Evolutionary conservation across 345 rosid species (phyloP).

Genomic region (Lepidium aucheri): DNA sequence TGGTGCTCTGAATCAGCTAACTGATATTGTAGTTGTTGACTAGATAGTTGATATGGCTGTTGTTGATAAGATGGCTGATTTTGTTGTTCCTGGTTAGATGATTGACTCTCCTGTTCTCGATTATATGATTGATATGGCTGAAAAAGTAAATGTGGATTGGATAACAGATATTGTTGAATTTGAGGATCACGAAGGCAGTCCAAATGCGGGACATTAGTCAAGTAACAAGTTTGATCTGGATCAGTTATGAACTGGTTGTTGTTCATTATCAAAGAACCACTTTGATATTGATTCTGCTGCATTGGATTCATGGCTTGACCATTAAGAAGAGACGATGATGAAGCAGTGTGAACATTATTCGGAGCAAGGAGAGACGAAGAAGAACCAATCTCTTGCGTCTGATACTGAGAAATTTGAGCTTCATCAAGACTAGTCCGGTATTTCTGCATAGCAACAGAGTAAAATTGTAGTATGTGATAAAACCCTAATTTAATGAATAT

Average conservation of each 20-base stretch:
- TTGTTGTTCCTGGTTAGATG: no score
- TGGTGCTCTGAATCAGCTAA: no score
- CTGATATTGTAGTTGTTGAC: no score
- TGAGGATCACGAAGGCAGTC: no score
- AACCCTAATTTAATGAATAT: background rate
- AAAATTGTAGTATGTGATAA: no score
- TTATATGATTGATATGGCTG: no score
- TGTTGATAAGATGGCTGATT: no score
- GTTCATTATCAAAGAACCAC: background rate
- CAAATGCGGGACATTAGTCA: background rate
- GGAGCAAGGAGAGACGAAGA: background rate
- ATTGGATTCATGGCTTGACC: background rate
- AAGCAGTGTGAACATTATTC: background rate
- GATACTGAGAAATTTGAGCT: background rate
- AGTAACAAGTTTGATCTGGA: background rate
- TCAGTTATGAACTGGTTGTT: background rate
- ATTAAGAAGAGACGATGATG: background rate
- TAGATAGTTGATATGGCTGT: no score
- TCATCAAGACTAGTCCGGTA: background rate
- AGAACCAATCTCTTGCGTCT: background rate
- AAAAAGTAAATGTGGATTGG: no score
- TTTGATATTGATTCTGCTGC: background rate
- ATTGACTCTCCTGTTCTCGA: no score
- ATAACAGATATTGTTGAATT: no score
- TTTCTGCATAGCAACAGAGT: conserved; percentile 1